Evolutionary conservation across 108 stramenopile genomes (phyloP), one percentile per base, ranked within the genome.

Genomic region (Mediolabrus comicus): DNA sequence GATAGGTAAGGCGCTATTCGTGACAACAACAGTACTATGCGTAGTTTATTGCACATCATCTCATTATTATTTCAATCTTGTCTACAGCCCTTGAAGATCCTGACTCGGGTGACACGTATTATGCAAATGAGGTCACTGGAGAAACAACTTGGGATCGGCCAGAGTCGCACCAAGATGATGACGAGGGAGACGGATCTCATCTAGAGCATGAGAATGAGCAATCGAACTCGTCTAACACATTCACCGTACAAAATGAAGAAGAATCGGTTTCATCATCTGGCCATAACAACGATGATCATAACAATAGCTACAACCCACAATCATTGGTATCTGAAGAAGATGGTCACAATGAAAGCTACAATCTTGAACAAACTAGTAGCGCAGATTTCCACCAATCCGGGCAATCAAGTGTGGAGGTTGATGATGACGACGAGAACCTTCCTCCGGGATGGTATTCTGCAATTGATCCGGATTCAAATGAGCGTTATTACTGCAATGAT

Each of bases 111-210:
- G 63, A 41, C 16, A 77, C 75, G 0, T 92, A 89, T 77, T 92
- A 87, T 65, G 86, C 86, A 13, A 92, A 92, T 63, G 83, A 88
- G 67, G 64, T 69, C 3, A 92, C 91, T 35, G 86, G 86, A 9
- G 86, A 84, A 65, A 86, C 85, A 4, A 83, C 80, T 10, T 92
- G 91, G 91, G 91, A 92, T 8, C 56, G 59, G 30, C 91, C 91
- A 35, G 62, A 29, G 16, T 41, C 8, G n/a, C 46, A 49, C 2
- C 3, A 1, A 24, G 46, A 49, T 17, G 19, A 49, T n/a, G 22
- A 22, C 46, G 46, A 49, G 7, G 3, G 33, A 3, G 7, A 7
- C 5, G 7, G 33, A 33, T 33, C 9, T 49, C 6, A 22, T 22
- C 1, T 17, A 22, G 7, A 22, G 46, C n/a, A n/a, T 49, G 6